Conservation (phyloP, 2,329 filamentous ascomycete genomes). For the Trichoderma sp. region DNA sequence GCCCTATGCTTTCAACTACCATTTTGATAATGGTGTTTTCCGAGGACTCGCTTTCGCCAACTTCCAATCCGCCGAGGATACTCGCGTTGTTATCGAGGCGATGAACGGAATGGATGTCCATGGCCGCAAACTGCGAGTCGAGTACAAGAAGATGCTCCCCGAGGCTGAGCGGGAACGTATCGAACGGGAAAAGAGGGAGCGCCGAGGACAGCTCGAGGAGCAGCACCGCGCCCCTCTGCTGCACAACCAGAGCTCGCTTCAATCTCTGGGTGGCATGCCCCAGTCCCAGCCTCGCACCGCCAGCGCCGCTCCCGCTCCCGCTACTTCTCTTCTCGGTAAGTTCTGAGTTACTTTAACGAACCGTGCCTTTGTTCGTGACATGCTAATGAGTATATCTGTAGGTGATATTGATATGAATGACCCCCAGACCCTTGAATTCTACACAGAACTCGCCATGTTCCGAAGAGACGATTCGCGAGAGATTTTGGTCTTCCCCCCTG, state of each 20-base stretch:
- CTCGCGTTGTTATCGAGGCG: conserved; percentile 83
- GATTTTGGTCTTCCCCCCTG: conserved; percentile 78
- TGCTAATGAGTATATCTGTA: conserved; percentile 18
- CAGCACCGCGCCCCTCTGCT: conserved; percentile 80
- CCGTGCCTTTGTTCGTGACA: conserved; percentile 22
- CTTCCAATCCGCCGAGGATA: conserved; percentile 94
- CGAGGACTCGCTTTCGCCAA: conserved; percentile 95
- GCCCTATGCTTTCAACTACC: conserved; percentile 98
- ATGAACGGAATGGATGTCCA: conserved; percentile 97
- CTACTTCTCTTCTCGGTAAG: conserved; percentile 42
- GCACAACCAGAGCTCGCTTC: conserved; percentile 82
- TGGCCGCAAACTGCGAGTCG: conserved; percentile 88
- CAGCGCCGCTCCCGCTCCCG: conserved; percentile 26
- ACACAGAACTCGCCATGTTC: conserved; percentile 87
- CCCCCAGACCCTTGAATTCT: conserved; percentile 79
- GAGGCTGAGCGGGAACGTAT: conserved; percentile 92
- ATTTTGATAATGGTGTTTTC: conserved; percentile 98
- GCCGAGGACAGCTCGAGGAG: conserved; percentile 92
- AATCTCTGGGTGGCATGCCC: conserved; percentile 67
- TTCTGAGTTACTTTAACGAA: not conserved
- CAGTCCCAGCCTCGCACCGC: conserved; percentile 56
- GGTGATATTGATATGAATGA: conserved; percentile 88
- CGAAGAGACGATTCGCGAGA: conserved; percentile 76
- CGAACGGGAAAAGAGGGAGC: conserved; percentile 93
- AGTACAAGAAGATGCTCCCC: conserved; percentile 99